Evolutionary conservation across 2,329 filamentous ascomycete genomes (phyloP).

Genomic region (Scopulariopsis brevicaulis): DNA sequence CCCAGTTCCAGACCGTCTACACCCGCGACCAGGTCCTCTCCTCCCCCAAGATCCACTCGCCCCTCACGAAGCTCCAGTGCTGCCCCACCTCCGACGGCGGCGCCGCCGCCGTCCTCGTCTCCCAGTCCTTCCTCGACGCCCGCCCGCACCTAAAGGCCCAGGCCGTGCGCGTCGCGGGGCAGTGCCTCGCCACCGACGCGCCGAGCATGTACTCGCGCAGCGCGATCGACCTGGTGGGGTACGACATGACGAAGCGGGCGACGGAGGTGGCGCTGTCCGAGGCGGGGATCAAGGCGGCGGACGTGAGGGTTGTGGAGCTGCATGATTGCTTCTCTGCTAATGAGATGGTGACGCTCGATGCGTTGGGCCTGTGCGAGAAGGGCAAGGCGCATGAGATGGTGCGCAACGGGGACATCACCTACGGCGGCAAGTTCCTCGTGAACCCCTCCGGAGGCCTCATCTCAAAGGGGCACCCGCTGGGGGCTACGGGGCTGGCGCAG

Average conservation of each 20-base stretch:
- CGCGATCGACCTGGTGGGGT: conserved; percentile 82
- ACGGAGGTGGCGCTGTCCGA: conserved; percentile 60
- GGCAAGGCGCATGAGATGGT: conserved; percentile 92
- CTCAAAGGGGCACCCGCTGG: conserved; percentile 89
- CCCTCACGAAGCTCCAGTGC: conserved; percentile 96
- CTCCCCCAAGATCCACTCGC: conserved; percentile 67
- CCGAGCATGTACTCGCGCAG: conserved; percentile 67
- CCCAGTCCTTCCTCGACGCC: conserved; percentile 76
- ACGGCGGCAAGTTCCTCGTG: conserved; percentile 72
- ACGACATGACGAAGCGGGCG: conserved; percentile 69
- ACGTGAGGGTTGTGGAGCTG: conserved; percentile 78
- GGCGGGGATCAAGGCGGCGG: conserved; percentile 54
- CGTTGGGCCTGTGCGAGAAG: conserved; percentile 63
- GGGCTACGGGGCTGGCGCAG: conserved; percentile 89
- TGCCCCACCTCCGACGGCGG: conserved; percentile 92
- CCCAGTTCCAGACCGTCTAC: conserved; percentile 93
- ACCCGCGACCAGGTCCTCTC: conserved; percentile 71
- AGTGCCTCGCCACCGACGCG: conserved; percentile 76
- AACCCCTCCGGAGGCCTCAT: conserved; percentile 94
- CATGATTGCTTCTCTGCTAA: conserved; percentile 97
- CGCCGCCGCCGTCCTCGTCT: conserved; percentile 80
- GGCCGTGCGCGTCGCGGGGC: conserved; percentile 82
- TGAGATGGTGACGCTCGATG: conserved; percentile 84
- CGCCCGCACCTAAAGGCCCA: conserved; percentile 71
- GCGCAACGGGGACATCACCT: conserved; percentile 78